phyloP scores from a whole-genome alignment of 495 filamentous ascomycete species.

The Immersiella caudata region DNA sequence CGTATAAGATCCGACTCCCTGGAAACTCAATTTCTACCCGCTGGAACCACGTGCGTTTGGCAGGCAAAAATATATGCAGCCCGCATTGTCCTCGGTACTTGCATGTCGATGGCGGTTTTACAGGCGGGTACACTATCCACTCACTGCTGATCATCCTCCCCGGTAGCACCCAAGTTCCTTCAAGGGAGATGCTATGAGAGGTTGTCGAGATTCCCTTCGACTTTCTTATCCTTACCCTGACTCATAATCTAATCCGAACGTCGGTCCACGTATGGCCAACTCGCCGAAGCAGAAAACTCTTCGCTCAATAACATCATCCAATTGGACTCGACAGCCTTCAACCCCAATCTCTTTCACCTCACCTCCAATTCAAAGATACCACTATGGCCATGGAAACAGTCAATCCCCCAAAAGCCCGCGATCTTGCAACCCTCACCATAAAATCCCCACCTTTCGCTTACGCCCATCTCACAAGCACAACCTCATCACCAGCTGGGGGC shows the following conservation, averaged over 20 bases:
- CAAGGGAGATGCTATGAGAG: not conserved
- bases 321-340: too few relatives aligned
- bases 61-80: too few relatives aligned
- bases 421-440: constrained; percentile 43
- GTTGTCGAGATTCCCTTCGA: not conserved
- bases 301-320: too few relatives aligned
- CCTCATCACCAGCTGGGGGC: constrained; percentile 45
- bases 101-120: not conserved
- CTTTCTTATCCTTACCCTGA: not conserved
- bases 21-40: not conserved
- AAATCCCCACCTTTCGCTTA: constrained; percentile 43
- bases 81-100: not conserved
- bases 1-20: not conserved
- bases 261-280: too few relatives aligned
- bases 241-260: too few relatives aligned
- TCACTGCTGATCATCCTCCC: not conserved
- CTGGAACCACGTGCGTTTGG: not conserved
- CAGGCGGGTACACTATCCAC: constrained; percentile 16
- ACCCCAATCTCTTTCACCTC: too few relatives aligned
- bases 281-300: too few relatives aligned
- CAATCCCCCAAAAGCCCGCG: constrained; percentile 33
- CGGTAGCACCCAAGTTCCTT: not conserved
- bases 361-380: not conserved
- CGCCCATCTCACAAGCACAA: constrained; percentile 43
- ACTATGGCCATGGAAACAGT: constrained; percentile 11